phyloP scores from a whole-genome alignment of 2,329 filamentous ascomycete genomes.

The Cytospora schulzeri region DNA sequence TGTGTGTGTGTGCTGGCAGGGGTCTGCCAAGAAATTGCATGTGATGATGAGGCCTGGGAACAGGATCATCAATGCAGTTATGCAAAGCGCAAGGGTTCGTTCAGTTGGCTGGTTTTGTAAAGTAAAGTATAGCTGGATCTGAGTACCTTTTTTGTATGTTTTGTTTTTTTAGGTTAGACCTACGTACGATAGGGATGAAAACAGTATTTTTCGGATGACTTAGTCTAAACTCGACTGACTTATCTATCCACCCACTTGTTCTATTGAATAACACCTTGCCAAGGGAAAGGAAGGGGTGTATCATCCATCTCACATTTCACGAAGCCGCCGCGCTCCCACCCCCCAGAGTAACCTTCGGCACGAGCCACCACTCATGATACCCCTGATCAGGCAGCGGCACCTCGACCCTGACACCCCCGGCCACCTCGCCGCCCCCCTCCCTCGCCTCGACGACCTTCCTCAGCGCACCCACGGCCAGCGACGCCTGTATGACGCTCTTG shows the following conservation, averaged over 20 bases:
- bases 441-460: slow-evolving; percentile 55
- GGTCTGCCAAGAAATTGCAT: background rate
- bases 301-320: no score
- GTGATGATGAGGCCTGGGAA: background rate
- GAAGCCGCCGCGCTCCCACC: background rate
- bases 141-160: background rate
- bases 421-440: slow-evolving; percentile 25
- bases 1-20: background rate
- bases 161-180: no score
- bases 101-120: background rate
- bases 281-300: no score
- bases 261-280: no score
- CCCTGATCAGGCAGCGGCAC: slow-evolving; percentile 55
- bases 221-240: background rate
- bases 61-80: background rate
- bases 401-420: slow-evolving; percentile 46
- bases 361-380: slow-evolving; percentile 68
- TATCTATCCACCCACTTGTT: background rate
- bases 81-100: background rate
- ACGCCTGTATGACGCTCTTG: slow-evolving; percentile 71
- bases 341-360: slow-evolving; percentile 50
- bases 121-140: background rate
- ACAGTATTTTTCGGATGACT: background rate
- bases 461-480: slow-evolving; percentile 63
- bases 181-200: background rate